Evolutionary conservation across 106 monocot genomes (phyloP).

Genomic region (Apostasia shenzhenica): DNA sequence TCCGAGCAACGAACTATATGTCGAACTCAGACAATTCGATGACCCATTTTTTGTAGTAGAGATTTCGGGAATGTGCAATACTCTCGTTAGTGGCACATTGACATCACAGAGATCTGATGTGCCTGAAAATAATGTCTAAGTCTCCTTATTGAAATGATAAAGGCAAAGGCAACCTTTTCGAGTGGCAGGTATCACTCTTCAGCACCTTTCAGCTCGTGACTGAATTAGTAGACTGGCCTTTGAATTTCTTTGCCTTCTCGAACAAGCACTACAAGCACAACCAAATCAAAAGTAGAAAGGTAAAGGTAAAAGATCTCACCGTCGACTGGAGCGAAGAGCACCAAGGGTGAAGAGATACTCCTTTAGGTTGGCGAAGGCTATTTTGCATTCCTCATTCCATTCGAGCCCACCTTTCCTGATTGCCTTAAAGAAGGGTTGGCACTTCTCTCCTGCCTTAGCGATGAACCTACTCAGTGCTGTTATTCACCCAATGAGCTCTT

Average conservation of each 20-base stretch:
- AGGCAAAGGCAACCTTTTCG: too few relatives aligned
- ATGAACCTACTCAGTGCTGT: too few relatives aligned
- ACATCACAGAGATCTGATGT: not conserved
- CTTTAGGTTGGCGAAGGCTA: not conserved
- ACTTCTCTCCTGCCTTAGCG: not conserved
- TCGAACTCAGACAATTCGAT: too few relatives aligned
- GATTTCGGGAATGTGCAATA: too few relatives aligned
- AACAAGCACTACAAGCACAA: not conserved
- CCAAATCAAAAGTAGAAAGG: not conserved
- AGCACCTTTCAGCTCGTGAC: not conserved
- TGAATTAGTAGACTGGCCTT: not conserved
- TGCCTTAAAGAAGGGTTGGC: not conserved
- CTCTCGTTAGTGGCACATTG: too few relatives aligned
- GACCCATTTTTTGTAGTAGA: too few relatives aligned
- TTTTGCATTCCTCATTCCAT: not conserved
- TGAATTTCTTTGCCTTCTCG: not conserved
- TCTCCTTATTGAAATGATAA: not conserved
- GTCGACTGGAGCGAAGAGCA: not conserved
- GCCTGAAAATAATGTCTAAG: not conserved
- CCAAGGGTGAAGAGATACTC: not conserved
- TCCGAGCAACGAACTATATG: too few relatives aligned
- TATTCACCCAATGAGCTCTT: too few relatives aligned
- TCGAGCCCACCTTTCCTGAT: not conserved
- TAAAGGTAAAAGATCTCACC: not conserved
- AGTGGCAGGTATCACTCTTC: not conserved